These are phyloP conservation scores for Bretschneidera sinensis DNA, from an alignment of 345 rosid genomes.

Conservation along the genomic window DNA sequence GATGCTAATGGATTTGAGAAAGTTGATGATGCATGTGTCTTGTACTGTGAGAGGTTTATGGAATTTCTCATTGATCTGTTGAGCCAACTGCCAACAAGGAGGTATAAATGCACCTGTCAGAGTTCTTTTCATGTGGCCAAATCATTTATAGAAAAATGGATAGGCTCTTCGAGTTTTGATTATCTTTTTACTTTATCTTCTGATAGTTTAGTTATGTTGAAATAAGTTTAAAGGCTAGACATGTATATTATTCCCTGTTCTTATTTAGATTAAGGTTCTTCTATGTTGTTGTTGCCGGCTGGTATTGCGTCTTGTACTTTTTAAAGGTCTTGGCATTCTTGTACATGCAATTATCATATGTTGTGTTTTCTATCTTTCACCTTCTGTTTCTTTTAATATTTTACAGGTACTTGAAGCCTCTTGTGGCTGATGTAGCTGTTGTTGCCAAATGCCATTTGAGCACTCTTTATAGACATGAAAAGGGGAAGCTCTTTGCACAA, in stretches of 20 bases:
- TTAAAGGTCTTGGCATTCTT: not conserved
- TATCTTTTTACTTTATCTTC: no score
- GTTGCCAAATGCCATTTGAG: slow-evolving; percentile 95
- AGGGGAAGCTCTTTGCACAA: slow-evolving; percentile 91
- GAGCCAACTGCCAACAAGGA: slow-evolving; percentile 98
- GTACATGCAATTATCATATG: no score
- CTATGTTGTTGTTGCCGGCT: not conserved
- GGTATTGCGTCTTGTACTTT: not conserved
- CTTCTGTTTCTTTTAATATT: not conserved
- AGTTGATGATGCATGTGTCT: slow-evolving; percentile 68
- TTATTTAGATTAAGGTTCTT: not conserved
- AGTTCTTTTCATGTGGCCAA: not conserved
- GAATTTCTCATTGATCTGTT: slow-evolving; percentile 95
- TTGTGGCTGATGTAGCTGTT: slow-evolving; percentile 92
- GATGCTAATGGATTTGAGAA: slow-evolving; percentile 30
- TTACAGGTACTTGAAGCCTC: slow-evolving; percentile 89
- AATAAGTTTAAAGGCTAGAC: not conserved
- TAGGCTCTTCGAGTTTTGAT: not conserved
- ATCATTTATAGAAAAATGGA: no score
- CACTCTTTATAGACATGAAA: slow-evolving; percentile 73
- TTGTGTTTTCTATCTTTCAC: not conserved
- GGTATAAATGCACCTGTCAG: slow-evolving; percentile 36
- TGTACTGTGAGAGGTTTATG: slow-evolving; percentile 95
- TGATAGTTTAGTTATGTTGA: not conserved
- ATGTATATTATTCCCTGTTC: not conserved